A percentile compares a stretch with the other conserved stretches of the same genome.
Conservation (phyloP, 257 asterid species). For the Rauvolfia tetraphylla region DNA sequence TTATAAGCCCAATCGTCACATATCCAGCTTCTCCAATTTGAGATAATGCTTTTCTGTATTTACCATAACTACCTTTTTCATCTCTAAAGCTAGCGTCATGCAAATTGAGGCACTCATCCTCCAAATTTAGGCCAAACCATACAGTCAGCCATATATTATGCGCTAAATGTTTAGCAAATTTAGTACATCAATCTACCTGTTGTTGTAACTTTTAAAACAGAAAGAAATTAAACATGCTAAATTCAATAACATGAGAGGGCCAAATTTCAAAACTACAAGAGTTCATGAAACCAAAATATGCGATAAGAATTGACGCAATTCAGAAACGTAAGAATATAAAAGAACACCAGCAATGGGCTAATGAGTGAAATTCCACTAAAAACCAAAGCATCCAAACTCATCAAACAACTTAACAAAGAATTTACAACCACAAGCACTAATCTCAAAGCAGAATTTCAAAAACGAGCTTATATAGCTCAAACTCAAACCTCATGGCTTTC, state of each 20-base stretch:
- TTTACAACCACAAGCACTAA: background rate
- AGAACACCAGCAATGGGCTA: background rate
- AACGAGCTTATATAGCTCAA: background rate
- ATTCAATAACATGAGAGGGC: background rate
- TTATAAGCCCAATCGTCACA: background rate
- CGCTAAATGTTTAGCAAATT: background rate
- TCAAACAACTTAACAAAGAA: background rate
- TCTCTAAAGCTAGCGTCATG: background rate
- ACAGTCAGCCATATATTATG: background rate
- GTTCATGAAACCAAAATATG: background rate
- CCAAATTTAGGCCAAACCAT: background rate
- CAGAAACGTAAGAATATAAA: background rate
- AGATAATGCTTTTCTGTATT: background rate
- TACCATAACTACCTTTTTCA: background rate
- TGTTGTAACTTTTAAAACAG: too few species aligned
- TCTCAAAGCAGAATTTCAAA: background rate
- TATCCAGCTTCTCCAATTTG: background rate
- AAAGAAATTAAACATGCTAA: background rate
- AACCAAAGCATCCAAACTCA: background rate
- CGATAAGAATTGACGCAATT: background rate
- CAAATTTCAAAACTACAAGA: background rate
- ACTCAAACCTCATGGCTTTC: constrained; percentile 74
- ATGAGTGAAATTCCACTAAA: background rate
- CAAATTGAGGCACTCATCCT: background rate
- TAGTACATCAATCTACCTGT: background rate